Conservation (phyloP, 1,139 yeast genomes). For the Candida smagusa region DNA sequence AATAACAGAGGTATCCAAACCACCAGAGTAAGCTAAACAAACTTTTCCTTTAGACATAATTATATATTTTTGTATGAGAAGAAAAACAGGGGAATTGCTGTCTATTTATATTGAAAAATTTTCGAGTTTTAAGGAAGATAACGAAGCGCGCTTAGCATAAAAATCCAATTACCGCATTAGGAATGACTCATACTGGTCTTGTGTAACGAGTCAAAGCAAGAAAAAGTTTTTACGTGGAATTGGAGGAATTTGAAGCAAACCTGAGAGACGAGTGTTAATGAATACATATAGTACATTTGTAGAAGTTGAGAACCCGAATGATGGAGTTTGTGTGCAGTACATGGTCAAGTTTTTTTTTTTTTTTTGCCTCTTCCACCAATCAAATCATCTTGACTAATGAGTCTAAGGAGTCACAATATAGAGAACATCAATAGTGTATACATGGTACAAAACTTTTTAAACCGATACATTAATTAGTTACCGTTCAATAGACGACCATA, state of each 20-base stretch:
- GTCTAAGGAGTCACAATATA: conserved; percentile 1
- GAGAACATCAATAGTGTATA: background rate
- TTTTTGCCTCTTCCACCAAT: background rate
- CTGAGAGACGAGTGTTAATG: too few species aligned
- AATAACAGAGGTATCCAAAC: conserved; percentile 95
- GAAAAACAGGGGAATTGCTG: conserved; percentile 10
- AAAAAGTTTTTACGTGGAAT: background rate
- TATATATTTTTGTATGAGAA: conserved; percentile 5
- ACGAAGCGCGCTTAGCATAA: conserved; percentile 34
- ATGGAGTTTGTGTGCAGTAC: background rate
- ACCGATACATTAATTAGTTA: too few species aligned
- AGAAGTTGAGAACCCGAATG: conserved; percentile 1
- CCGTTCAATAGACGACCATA: too few species aligned
- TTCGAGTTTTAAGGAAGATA: conserved; percentile 18
- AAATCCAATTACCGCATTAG: conserved; percentile 31
- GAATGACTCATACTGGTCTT: conserved; percentile 29
- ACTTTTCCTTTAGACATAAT: conserved; percentile 95
- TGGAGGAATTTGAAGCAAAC: background rate
- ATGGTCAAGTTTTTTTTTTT: background rate
- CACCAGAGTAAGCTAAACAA: conserved; percentile 98
- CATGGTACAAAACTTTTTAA: background rate
- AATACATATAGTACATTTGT: too few species aligned
- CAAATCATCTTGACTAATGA: conserved; percentile 4
- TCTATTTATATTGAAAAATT: conserved; percentile 21
- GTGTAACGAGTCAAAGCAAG: conserved; percentile 4